These are phyloP conservation scores for Cinchona pubescens DNA, from an alignment of 257 asterid genomes.

Conservation along the genomic window DNA sequence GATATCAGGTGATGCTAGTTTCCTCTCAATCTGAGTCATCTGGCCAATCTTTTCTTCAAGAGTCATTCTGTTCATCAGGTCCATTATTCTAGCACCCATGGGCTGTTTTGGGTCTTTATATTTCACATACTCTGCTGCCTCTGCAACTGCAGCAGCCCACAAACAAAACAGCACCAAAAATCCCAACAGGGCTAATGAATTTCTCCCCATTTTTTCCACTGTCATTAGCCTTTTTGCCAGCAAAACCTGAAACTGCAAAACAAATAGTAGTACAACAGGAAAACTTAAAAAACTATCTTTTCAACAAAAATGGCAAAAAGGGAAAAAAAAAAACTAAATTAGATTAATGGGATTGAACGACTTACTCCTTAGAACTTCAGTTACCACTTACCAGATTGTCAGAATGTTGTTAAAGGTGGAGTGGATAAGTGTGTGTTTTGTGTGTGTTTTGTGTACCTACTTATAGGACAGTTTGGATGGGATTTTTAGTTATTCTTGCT, in stretches of 20 bases:
- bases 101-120: slow-evolving; percentile 75
- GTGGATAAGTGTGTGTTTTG: not conserved
- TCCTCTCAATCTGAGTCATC: slow-evolving; percentile 80
- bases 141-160: slow-evolving; percentile 34
- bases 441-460: not conserved
- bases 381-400: too few relatives aligned
- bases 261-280: not conserved
- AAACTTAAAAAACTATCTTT: not conserved
- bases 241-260: slow-evolving; percentile 3
- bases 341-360: not conserved
- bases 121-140: slow-evolving; percentile 46
- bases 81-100: slow-evolving; percentile 51
- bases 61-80: slow-evolving; percentile 65
- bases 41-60: slow-evolving; percentile 87
- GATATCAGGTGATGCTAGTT: slow-evolving; percentile 53
- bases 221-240: slow-evolving; percentile 25
- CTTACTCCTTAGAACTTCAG: slow-evolving; percentile 2
- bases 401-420: not conserved
- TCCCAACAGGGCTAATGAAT: slow-evolving; percentile 19
- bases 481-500: not conserved
- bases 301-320: not conserved
- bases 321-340: not conserved
- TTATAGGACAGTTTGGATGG: not conserved
- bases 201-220: slow-evolving; percentile 25
- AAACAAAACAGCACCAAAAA: slow-evolving; percentile 34